Base-by-base conservation (phyloP, 495 filamentous ascomycete species). In the Cryomyces minteri region DNA sequence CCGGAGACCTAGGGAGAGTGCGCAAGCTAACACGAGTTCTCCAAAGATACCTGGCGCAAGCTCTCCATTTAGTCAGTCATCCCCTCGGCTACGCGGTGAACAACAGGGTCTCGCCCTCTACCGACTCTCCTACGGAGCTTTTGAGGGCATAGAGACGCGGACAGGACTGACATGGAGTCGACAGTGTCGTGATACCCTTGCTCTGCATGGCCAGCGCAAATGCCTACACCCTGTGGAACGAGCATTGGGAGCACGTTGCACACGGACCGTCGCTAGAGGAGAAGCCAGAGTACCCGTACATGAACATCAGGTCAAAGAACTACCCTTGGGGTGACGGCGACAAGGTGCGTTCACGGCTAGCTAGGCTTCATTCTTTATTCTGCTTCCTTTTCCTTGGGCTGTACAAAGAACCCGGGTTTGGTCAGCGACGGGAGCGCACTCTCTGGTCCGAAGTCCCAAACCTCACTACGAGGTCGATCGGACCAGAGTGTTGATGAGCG, bases 191-290 rank as follows among this genome's bases (percentile, higher is more conserved):
- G 37, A 65, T 79, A 52, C 84, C 86, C 42, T 64, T 60, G 62
- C 68, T 95, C 48, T 67, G 83, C 51, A 63, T 84, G 51, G 75
- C 79, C 39, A 61, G 67, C 47, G 54, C 76, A 56, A 95, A 94
- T 63, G 84, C 88, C 56, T 90, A 84, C 60, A 77, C 72, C 61
- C 76, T 90, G 48, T 95, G 86, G 85, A 74, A 71, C 48, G 84
- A 92, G 75, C 88, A 95, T 66, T 94, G 86, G 88, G 82, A 90
- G 68, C 88, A 95, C 68, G 85, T 80, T 82, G 63, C 62, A 5
- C 87, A 95, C 70, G 68, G 83, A 68, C 73, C 81, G 43, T 80
- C 88, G 46, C 73, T 90, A 34, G 84, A 92, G 70, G 88, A 95
- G 65, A 77, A 83, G 57, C 58, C 68, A 52, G 78, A 94, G 68